Evolutionary conservation across 257 asterid species (phyloP).

Genomic region (Misopates orontium): DNA sequence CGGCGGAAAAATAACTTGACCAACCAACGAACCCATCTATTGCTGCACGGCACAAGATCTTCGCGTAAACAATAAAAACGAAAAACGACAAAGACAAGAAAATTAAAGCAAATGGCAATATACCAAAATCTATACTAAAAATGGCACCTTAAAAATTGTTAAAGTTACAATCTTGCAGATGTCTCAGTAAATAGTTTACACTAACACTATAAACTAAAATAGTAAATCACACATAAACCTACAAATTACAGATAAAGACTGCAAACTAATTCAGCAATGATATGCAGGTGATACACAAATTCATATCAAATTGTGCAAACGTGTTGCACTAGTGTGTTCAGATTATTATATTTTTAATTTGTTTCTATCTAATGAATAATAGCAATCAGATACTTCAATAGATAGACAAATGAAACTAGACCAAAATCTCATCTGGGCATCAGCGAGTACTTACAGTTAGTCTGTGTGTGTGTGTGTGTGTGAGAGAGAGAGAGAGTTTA

Average conservation of each 20-base stretch:
- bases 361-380: conserved; percentile 5
- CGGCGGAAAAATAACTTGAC: conserved; percentile 63
- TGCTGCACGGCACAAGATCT: conserved; percentile 21
- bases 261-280: conserved; percentile 20
- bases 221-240: no score
- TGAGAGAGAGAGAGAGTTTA: conserved; percentile 23
- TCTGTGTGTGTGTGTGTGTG: not conserved
- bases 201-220: no score
- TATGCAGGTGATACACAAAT: not conserved
- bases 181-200: no score
- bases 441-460: not conserved
- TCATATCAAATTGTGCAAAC: conserved; percentile 8
- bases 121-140: not conserved
- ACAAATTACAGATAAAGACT: no score
- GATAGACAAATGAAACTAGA: conserved; percentile 9
- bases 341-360: not conserved
- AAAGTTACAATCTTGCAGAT: conserved; percentile 1
- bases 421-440: conserved; percentile 7
- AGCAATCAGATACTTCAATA: not conserved
- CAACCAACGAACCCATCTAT: conserved; percentile 63
- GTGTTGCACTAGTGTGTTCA: not conserved
- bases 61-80: not conserved
- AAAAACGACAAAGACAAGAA: not conserved
- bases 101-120: no score
- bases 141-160: conserved; percentile 13